Percentiles rank a stretch among this genome's conserved stretches.
Evolutionary conservation across 768 basidiomycete species (phyloP).

Genomic region (Mycena vulgaris): DNA sequence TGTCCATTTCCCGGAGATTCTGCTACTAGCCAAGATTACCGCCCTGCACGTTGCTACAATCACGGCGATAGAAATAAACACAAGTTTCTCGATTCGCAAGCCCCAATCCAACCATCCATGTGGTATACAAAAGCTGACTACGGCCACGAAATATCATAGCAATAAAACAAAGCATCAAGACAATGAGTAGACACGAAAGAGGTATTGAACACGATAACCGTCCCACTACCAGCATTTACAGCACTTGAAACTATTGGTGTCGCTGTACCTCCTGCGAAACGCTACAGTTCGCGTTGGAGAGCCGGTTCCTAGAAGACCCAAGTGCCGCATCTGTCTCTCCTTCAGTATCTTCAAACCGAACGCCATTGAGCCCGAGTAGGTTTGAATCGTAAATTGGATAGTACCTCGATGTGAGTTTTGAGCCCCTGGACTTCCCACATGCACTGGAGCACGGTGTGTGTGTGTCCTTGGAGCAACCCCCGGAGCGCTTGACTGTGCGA

Average conservation of each 20-base stretch:
- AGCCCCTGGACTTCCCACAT: conserved; percentile 17
- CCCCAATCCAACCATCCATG: too few relatives aligned
- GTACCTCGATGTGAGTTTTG: conserved; percentile 10
- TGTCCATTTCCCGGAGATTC: too few relatives aligned
- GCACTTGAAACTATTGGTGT: not conserved
- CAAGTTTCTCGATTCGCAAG: too few relatives aligned
- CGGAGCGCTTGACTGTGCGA: not conserved
- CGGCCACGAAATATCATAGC: not conserved
- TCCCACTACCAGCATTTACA: not conserved
- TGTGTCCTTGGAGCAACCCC: conserved; percentile 7
- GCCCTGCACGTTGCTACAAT: too few relatives aligned
- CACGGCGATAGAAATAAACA: too few relatives aligned
- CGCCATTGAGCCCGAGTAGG: not conserved
- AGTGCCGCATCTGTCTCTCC: conserved; percentile 2
- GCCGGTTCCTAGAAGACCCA: not conserved
- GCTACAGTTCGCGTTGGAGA: not conserved
- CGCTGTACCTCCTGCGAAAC: not conserved
- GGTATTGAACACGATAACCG: not conserved
- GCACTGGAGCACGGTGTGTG: conserved; percentile 10
- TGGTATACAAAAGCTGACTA: not conserved
- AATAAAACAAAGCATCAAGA: not conserved
- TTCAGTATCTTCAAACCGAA: conserved; percentile 4
- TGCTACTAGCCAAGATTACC: too few relatives aligned
- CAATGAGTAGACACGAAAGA: not conserved
- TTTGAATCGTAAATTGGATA: not conserved